phyloP scores from a whole-genome alignment of 257 asterid genomes.

The Lantana camara region DNA sequence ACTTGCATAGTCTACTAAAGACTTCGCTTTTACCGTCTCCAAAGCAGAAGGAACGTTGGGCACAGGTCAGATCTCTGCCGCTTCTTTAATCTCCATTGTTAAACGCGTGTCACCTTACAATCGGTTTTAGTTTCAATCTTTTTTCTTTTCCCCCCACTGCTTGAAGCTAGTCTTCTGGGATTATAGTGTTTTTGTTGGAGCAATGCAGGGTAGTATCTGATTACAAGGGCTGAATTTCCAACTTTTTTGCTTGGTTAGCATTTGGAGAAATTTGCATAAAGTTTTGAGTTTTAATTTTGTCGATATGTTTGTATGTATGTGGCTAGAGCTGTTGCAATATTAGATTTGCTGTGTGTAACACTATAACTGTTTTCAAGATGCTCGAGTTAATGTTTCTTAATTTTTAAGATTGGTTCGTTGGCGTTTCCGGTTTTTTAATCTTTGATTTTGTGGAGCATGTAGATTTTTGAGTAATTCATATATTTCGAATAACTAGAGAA shows the following conservation, averaged over 20 bases:
- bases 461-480: not conserved
- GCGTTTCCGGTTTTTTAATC: not conserved
- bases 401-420: not conserved
- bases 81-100: conserved; percentile 14
- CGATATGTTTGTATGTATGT: conserved; percentile 20
- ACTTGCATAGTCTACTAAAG: conserved; percentile 17
- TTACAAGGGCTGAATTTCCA: not conserved
- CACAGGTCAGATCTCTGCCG: conserved; percentile 36
- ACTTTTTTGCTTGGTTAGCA: conserved; percentile 9
- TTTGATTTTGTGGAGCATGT: conserved; percentile 1
- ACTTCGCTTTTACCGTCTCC: conserved; percentile 33
- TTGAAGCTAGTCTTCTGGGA: not conserved
- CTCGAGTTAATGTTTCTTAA: conserved; percentile 11
- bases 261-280: conserved; percentile 2
- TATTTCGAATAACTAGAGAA: not conserved
- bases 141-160: not conserved
- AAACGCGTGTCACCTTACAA: conserved; percentile 15
- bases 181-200: conserved; percentile 6
- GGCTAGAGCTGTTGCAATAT: conserved; percentile 5
- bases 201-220: conserved; percentile 25
- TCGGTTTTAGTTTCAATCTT: conserved; percentile 19
- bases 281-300: conserved; percentile 11
- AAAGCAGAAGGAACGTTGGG: conserved; percentile 10
- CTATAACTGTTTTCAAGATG: conserved; percentile 17
- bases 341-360: not conserved